phyloP scores from a whole-genome alignment of 1,284 basidiomycete species.

The Ustilago trichophora region DNA sequence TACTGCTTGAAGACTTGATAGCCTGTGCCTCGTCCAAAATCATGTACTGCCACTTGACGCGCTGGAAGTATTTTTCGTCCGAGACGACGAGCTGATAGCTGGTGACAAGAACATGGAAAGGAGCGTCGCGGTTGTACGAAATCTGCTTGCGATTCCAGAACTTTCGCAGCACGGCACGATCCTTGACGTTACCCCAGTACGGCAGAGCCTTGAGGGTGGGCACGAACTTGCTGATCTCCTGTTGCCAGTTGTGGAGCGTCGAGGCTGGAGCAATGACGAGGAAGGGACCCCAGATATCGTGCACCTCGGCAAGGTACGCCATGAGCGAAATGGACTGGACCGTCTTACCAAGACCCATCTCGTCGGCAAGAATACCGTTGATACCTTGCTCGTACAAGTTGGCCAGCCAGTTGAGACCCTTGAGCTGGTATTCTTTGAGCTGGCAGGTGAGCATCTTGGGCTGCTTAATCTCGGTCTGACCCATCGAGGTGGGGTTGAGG shows the following conservation, averaged over 20 bases:
- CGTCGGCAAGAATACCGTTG: constrained; percentile 73
- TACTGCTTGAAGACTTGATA: constrained; percentile 97
- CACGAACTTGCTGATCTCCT: constrained; percentile 94
- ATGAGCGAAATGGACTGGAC: constrained; percentile 98
- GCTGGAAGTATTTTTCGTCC: constrained; percentile 98
- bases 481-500: constrained; percentile 94
- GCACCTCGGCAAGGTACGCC: constrained; percentile 94
- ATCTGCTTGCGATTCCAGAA: constrained; percentile 99
- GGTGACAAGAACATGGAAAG: constrained; percentile 96
- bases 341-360: constrained; percentile 84
- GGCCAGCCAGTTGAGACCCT: constrained; percentile 97
- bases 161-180: constrained; percentile 90
- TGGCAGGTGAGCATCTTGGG: constrained; percentile 96
- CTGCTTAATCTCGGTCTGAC: constrained; percentile 82
- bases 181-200: constrained; percentile 98
- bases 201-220: constrained; percentile 92
- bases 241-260: constrained; percentile 99
- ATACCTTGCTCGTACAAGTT: constrained; percentile 99
- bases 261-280: constrained; percentile 98
- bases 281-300: constrained; percentile 99
- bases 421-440: constrained; percentile 97
- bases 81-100: constrained; percentile 96
- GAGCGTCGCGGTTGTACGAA: constrained; percentile 92
- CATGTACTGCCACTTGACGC: constrained; percentile 99
- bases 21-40: constrained; percentile 99